These are phyloP conservation scores for Sherardia arvensis DNA, from an alignment of 257 asterid species.

Conservation along the genomic window DNA sequence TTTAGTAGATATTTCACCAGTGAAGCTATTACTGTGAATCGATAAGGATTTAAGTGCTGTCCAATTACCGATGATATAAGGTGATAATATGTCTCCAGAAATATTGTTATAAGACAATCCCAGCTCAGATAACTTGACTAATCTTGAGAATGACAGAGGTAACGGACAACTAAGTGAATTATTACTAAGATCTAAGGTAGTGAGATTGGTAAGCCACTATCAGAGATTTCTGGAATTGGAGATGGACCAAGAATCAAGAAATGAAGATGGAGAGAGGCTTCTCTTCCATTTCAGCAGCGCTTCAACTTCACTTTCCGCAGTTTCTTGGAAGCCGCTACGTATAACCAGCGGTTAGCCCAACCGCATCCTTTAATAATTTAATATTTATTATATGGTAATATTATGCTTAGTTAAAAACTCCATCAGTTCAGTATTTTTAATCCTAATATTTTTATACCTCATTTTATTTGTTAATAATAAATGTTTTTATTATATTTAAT, in stretches of 20 bases:
- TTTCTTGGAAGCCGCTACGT: too few species aligned
- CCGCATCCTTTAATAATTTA: too few species aligned
- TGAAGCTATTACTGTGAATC: constrained; percentile 44
- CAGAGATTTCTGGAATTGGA: background rate
- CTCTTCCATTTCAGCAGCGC: constrained; percentile 57
- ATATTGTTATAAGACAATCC: constrained; percentile 51
- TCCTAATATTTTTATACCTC: too few species aligned
- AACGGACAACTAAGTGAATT: constrained; percentile 44
- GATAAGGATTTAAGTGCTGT: constrained; percentile 44
- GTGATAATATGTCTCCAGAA: constrained; percentile 46
- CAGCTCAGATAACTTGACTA: constrained; percentile 35
- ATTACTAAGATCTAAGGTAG: constrained; percentile 16
- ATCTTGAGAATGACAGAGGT: constrained; percentile 53
- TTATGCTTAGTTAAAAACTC: too few species aligned
- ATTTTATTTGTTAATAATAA: too few species aligned
- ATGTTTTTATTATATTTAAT: too few species aligned
- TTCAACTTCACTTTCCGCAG: too few species aligned
- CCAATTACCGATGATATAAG: constrained; percentile 42
- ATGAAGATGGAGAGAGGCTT: constrained; percentile 24
- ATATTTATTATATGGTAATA: too few species aligned
- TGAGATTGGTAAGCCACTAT: constrained; percentile 19
- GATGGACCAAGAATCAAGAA: background rate
- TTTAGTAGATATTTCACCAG: constrained; percentile 48
- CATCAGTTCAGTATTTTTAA: too few species aligned
- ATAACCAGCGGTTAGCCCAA: too few species aligned